These are phyloP conservation scores for Suillus lakei DNA, from an alignment of 768 basidiomycete genomes.

Conservation along the genomic window DNA sequence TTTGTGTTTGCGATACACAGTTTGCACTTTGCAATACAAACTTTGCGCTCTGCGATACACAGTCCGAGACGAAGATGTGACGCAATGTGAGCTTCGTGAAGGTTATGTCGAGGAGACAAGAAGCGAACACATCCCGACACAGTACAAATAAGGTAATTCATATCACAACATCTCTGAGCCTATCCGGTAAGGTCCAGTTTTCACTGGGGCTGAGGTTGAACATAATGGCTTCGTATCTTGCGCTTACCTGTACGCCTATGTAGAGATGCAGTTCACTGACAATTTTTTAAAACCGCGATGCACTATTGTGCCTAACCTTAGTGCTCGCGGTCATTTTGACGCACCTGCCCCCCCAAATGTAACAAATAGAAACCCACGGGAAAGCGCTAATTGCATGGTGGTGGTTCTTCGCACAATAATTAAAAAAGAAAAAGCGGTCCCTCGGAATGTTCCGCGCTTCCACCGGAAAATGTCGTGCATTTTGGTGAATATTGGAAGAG, in stretches of 20 bases:
- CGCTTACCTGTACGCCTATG: not conserved
- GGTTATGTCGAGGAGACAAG: too few relatives aligned
- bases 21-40: too few relatives aligned
- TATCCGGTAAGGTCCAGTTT: too few relatives aligned
- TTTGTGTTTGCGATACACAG: too few relatives aligned
- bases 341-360: not conserved
- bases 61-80: too few relatives aligned
- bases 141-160: too few relatives aligned
- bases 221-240: not conserved
- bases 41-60: too few relatives aligned
- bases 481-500: not conserved
- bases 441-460: not conserved
- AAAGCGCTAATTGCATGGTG: not conserved
- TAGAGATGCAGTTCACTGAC: too few relatives aligned
- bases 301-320: not conserved
- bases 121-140: too few relatives aligned
- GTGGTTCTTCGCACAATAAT: not conserved
- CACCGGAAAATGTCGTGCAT: not conserved
- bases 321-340: not conserved
- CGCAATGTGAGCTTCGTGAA: too few relatives aligned
- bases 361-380: not conserved
- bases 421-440: not conserved
- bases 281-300: not conserved
- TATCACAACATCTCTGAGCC: too few relatives aligned
- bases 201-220: not conserved